Base-by-base conservation (phyloP, 2,329 filamentous ascomycete species). In the Aspergillus brasiliensis region DNA sequence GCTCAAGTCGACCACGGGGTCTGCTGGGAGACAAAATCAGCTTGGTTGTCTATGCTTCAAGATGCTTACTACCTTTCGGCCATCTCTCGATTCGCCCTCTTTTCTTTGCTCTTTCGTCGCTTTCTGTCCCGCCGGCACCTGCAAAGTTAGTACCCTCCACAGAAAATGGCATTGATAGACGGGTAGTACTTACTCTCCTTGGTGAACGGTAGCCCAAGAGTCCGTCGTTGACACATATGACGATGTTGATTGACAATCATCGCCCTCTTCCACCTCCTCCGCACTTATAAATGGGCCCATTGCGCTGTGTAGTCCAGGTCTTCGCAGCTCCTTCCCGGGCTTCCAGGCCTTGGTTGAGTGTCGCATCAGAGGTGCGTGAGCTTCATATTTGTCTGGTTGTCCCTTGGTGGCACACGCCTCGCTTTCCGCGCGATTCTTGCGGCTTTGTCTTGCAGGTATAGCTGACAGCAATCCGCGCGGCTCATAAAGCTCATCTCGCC, bases 201-300 rank as follows among this genome's bases (percentile, higher is more conserved):
- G 63, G 46, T 62, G 57, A 27, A 62, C 57, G 8, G 67, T 68
- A n/a, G 64, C 61, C 67, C 67, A 68, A 2, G 67, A 70, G 53
- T 68, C 62, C 23, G 62, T 63, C 34, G 66, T 68, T 13, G 68
- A 68, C 17, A 58, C 37, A 37, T 54, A 64, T 5, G 68, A 68
- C 13, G 62, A 59, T 23, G 55, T 63, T 23, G 58, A 62, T 19
- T 56, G 54, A n/a, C 40, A 57, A 19, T 67, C 65, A 19, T 56
- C 52, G 4, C 56, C 61, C 19, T 59, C 56, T 11, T 67, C 65
- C 13, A 51, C 47, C 8, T 56, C 60, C n/a, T 55, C 52, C 13
- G 55, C 57, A 28, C 55, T 31, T 19, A 54, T 56, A 17, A 47
- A 57, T 5, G 58, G 51, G 8, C 44, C 52, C 25, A 28, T 44